These are phyloP conservation scores for Cyberlindnera veronae DNA, from an alignment of 805 yeast species.

Conservation along the genomic window DNA sequence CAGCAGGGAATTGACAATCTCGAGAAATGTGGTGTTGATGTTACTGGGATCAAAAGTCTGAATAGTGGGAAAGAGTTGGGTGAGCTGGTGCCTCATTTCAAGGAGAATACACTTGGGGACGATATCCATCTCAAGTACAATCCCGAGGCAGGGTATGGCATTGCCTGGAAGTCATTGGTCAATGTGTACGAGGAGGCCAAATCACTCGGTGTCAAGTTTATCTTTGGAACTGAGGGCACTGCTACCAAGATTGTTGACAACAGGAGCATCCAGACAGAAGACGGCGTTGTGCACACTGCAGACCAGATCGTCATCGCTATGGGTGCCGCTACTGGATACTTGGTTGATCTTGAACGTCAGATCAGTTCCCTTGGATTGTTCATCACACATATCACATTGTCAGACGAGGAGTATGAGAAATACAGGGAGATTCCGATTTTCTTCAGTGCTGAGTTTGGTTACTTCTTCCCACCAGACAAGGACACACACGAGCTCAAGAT, in stretches of 20 bases:
- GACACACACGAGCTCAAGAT: constrained; percentile 35
- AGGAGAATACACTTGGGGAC: constrained; percentile 23
- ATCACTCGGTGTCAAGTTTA: constrained; percentile 33
- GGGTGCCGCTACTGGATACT: constrained; percentile 37
- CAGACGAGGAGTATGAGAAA: constrained; percentile 32
- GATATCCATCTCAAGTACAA: constrained; percentile 32
- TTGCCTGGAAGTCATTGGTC: constrained; percentile 37
- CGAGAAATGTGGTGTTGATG: constrained; percentile 24
- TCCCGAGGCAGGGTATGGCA: constrained; percentile 41
- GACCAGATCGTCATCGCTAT: constrained; percentile 32
- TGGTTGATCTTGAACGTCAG: constrained; percentile 32
- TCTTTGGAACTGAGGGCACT: constrained; percentile 32
- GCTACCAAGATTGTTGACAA: constrained; percentile 20
- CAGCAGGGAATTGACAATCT: constrained; percentile 34
- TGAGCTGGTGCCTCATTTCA: constrained; percentile 26
- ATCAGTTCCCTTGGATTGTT: constrained; percentile 36
- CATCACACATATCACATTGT: constrained; percentile 36
- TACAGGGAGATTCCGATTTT: constrained; percentile 40
- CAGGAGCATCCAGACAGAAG: constrained; percentile 23
- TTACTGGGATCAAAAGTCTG: constrained; percentile 27
- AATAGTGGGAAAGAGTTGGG: constrained; percentile 32
- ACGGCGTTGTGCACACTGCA: constrained; percentile 27
- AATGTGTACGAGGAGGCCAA: constrained; percentile 30
- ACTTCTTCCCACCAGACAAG: constrained; percentile 46
- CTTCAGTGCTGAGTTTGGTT: constrained; percentile 41